Conservation (phyloP, 345 rosid species). For the Psidium guajava region DNA sequence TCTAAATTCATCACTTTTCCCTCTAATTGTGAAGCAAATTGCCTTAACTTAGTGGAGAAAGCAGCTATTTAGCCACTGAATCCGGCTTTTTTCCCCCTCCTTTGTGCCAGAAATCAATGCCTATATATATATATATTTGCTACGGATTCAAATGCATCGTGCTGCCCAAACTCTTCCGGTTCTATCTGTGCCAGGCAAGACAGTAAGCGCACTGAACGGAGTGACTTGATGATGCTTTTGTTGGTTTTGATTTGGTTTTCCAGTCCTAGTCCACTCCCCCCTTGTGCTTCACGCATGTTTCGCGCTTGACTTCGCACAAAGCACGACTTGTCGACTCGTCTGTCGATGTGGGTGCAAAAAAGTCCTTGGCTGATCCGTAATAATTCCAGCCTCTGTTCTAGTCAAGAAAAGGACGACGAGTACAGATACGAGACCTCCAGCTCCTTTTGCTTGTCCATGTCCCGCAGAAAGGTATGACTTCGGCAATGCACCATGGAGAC, state of each 20-base stretch:
- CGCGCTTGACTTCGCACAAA: not conserved
- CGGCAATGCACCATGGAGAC: not conserved
- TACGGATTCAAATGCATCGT: not conserved
- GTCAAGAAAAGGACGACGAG: not conserved
- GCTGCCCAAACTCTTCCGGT: not conserved
- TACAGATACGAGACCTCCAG: not conserved
- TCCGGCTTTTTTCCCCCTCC: not conserved
- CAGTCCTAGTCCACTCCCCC: not conserved
- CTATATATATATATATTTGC: too few relatives aligned
- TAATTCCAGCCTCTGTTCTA: not conserved
- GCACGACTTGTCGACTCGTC: not conserved
- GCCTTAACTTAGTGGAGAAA: not conserved
- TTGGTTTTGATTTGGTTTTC: not conserved
- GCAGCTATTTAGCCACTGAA: not conserved
- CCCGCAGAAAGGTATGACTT: not conserved
- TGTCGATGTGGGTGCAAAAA: not conserved
- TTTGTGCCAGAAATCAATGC: not conserved
- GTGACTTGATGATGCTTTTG: not conserved
- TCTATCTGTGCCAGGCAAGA: not conserved
- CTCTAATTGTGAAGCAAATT: not conserved
- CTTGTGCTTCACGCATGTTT: not conserved
- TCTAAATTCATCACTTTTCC: not conserved
- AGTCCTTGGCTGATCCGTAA: not conserved
- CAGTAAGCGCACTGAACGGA: not conserved
- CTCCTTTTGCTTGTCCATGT: not conserved